Conservation (phyloP, 345 rosid genomes). For the Punica granatum region DNA sequence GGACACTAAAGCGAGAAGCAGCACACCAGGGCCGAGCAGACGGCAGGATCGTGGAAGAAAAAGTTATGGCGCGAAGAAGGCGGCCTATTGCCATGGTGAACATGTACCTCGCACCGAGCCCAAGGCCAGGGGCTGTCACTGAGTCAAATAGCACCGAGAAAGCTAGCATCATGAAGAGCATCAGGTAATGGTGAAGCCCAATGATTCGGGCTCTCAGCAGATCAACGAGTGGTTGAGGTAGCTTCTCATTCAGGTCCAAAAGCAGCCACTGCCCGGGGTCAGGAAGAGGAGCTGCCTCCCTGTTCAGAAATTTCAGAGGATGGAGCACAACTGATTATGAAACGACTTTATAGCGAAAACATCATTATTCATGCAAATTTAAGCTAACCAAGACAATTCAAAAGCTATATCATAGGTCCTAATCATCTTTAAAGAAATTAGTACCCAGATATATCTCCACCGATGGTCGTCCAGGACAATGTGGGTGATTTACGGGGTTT, state of each 20-base stretch:
- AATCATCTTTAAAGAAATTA: too few species aligned
- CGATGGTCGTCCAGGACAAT: too few species aligned
- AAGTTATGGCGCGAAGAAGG: conserved; percentile 78
- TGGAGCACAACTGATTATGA: conserved; percentile 13
- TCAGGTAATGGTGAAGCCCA: conserved; percentile 78
- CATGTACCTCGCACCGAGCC: conserved; percentile 83
- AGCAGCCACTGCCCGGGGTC: conserved; percentile 94
- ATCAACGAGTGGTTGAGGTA: conserved; percentile 58
- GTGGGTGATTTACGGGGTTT: too few species aligned
- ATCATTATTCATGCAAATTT: background rate
- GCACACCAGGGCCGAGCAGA: conserved; percentile 96
- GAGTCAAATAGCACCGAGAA: conserved; percentile 80
- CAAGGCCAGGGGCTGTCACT: conserved; percentile 83
- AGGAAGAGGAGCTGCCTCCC: conserved; percentile 72
- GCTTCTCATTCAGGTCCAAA: conserved; percentile 75
- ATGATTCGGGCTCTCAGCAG: conserved; percentile 77
- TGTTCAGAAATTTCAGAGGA: conserved; percentile 24
- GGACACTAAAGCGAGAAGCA: conserved; percentile 49
- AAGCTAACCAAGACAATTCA: conserved; percentile 52
- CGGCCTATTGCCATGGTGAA: conserved; percentile 91
- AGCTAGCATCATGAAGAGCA: conserved; percentile 80
- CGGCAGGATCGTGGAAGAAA: conserved; percentile 77
- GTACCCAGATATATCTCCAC: too few species aligned
- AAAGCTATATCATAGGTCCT: too few species aligned
- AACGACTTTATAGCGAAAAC: background rate